Base-by-base conservation (phyloP, 768 basidiomycete species). In the Kwoniella newhampshirensis region DNA sequence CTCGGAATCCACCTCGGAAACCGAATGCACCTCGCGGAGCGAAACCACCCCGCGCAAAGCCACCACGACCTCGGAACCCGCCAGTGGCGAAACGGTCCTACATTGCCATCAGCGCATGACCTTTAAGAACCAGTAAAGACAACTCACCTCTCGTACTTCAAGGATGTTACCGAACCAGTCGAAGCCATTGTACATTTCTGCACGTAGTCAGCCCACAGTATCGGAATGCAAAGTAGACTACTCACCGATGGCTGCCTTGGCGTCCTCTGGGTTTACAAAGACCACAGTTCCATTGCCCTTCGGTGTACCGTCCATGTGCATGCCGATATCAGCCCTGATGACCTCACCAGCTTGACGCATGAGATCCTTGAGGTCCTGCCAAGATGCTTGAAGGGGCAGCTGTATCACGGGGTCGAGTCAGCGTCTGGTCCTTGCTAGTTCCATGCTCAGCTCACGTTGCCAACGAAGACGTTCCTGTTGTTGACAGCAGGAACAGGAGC, bases 281-380 rank as follows among this genome's bases (percentile, higher is more conserved):
- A 97, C 89, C 13, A 98, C 94, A 0, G 91, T 96, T n/a, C 94
- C 94, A 49, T 89, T 94, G 20, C 94, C 94, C 75, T 96, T 94
- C 15, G 94, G 92, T 12, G 86, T 83, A 25, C 93, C 93, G 76
- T 96, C 91, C 20, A 86, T 85, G 58, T 59, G 61, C 55, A 94
- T 87, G 66, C 93, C 92, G 62, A 97, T 91, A 75, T 98, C 94
- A 54, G 94, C 91, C 43, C 94, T 86, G 62, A 97, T 85, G 66
- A 99, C 93, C 71, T 90, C 89, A 6, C 94, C 94, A 42, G 94
- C 89, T 26, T 89, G 85, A 54, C 94, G 86, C 86, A 98, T 97
- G 26, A 98, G 80, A 76, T 98, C 94, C 73, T 98, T 98, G 54
- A 98, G 79, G 75, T 98, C 94, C 75, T 99, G 94, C 94, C 94